phyloP scores from a whole-genome alignment of 2,329 filamentous ascomycete genomes.

The Neopestalotiopsis clavispora region DNA sequence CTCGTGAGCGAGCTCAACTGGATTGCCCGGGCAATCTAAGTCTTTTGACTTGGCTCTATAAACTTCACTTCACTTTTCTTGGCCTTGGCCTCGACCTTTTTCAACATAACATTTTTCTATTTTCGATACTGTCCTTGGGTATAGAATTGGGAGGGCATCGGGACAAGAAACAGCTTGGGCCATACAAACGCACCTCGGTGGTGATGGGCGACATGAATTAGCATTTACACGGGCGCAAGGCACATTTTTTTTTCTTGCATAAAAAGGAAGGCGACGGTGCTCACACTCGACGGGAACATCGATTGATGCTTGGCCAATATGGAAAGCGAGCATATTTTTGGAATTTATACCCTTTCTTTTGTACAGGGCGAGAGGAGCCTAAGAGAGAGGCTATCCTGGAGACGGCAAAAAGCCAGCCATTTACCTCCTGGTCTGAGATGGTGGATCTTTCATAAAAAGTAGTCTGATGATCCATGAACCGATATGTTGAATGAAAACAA shows the following conservation, averaged over 20 bases:
- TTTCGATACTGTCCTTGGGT: neutral
- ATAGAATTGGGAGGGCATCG: neutral
- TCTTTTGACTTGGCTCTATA: conserved; percentile 30
- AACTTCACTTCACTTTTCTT: conserved; percentile 16
- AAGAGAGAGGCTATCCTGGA: neutral
- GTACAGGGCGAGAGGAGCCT: neutral
- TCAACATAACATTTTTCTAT: neutral
- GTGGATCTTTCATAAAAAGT: neutral
- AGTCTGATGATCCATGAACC: neutral
- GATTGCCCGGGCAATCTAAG: conserved; percentile 54
- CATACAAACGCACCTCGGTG: neutral
- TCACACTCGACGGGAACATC: neutral
- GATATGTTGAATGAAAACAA: neutral
- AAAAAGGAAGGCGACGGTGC: neutral
- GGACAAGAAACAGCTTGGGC: neutral
- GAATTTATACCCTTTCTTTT: conserved; percentile 2
- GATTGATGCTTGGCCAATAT: neutral
- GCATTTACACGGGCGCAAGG: neutral
- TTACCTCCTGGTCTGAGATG: neutral
- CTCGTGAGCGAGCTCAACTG: conserved; percentile 53
- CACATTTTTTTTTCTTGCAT: neutral
- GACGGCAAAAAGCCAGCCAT: neutral
- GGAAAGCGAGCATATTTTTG: neutral
- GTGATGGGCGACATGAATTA: neutral
- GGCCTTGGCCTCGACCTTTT: neutral